A percentile compares a stretch with the other conserved stretches of the same genome.
Conservation (phyloP, 129 eudicot species). For the Gnaphalium uliginosum region DNA sequence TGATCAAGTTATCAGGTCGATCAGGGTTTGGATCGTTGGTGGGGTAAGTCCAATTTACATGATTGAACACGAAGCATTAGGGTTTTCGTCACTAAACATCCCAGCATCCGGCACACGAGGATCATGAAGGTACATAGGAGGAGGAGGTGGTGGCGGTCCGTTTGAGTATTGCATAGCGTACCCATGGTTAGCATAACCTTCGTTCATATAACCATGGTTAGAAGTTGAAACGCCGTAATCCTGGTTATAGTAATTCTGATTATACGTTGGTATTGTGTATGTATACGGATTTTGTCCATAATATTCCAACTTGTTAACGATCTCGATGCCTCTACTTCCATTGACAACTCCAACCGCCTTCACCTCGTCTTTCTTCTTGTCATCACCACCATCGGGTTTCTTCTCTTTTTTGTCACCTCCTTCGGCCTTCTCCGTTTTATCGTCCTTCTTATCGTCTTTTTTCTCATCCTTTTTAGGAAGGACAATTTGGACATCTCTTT, state of each 20-base stretch:
- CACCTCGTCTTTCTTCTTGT: conserved; percentile 20
- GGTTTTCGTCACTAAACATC: conserved; percentile 78
- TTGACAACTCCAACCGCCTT: conserved; percentile 11
- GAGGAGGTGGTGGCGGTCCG: conserved; percentile 44
- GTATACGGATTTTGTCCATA: conserved; percentile 31
- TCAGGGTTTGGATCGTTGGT: neutral
- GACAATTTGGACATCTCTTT: conserved; percentile 50
- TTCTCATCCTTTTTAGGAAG: conserved; percentile 38
- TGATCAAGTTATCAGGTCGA: neutral
- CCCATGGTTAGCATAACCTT: conserved; percentile 29
- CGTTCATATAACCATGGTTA: conserved; percentile 36
- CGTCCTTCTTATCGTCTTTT: conserved; percentile 22
- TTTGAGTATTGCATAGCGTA: conserved; percentile 37
- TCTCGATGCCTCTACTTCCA: conserved; percentile 23
- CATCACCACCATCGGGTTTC: neutral
- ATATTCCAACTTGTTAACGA: conserved; percentile 30
- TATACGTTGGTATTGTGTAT: conserved; percentile 32
- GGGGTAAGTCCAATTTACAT: conserved; percentile 43
- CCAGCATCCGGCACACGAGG: conserved; percentile 27
- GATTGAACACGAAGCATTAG: conserved; percentile 63
- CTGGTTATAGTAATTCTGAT: conserved; percentile 30
- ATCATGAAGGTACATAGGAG: conserved; percentile 26
- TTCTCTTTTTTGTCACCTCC: conserved; percentile 27
- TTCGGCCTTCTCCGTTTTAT: neutral
- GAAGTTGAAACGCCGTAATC: conserved; percentile 38